Evolutionary conservation across 2,329 filamentous ascomycete species (phyloP), one percentile per base, ranked within the genome.

Genomic region (Pestalotiopsis sp.): DNA sequence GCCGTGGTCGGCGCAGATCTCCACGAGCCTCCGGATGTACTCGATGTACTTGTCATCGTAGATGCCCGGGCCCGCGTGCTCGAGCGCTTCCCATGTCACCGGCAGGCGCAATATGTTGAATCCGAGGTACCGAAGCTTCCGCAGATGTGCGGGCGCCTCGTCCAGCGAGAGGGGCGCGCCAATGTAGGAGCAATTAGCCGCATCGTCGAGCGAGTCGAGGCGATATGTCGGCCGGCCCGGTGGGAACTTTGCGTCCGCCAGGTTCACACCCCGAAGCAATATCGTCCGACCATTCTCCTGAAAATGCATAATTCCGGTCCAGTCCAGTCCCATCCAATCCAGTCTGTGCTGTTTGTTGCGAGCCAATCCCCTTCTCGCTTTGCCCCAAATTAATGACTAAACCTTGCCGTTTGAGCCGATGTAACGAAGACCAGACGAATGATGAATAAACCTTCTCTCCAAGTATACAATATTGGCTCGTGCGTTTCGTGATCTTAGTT

Each of bases 11-110:
- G 57, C 68, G 59, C 72, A 73, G 4, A 73, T 63, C 38, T 69
- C 49, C 63, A 74, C 70, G 0, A 74, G 68, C 4, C 65, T 45
- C 13, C 57, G 58, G 9, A 72, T 45, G 64, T 74, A 69, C 5
- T 68, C 68, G 49, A 74, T 72, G 69, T 74, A 75, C 27, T 70
- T 69, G 4, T 75, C 71, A 27, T 75, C 74, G 62, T 75, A 75
- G 27, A 70, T 64, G 3, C 71, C 74, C 0, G 74, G 74, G 0
- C 74, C 74, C 0, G 56, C 70, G 56, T 75, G 73, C 63, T 75
- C 74, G 31, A 75, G 68, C 12, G 70, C 72, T 56, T 74, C 73
- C 74, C 72, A 75, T 45, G 69, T 67, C 4, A 75, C 72, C 2
- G 72, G 70, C 12, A 74, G 6, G 14, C 73, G 71, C 17, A 75